These are phyloP conservation scores for Phaseolus coccineus DNA, from an alignment of 331 rosid genomes.

Conservation along the genomic window DNA sequence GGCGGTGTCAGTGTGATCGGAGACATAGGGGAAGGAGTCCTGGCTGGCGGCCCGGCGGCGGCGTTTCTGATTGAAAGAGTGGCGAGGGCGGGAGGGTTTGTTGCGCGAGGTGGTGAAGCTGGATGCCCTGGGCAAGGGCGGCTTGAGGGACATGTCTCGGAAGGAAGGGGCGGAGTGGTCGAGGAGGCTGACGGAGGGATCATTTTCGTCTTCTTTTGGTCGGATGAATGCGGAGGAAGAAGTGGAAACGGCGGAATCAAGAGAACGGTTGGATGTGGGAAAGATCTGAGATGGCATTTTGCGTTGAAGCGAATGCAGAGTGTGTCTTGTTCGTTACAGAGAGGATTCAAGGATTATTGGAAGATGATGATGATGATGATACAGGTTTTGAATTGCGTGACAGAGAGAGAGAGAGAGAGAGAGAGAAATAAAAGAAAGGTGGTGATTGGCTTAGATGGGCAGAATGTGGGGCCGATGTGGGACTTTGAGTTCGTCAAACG, in stretches of 20 bases:
- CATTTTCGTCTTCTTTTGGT: neutral
- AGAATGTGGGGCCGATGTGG: neutral
- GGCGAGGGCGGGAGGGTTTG: neutral
- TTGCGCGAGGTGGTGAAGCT: constrained; percentile 53
- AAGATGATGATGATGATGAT: neutral
- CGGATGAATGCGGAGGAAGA: constrained; percentile 42
- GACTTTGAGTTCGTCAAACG: neutral
- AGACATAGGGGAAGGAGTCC: constrained; percentile 53
- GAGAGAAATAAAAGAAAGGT: neutral
- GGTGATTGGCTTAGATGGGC: neutral
- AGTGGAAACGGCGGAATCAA: constrained; percentile 10
- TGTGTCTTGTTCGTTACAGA: neutral
- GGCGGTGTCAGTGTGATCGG: neutral
- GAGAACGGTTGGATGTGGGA: constrained; percentile 53
- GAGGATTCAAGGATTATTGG: too few species aligned
- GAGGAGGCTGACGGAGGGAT: constrained; percentile 47
- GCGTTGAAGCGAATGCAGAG: neutral
- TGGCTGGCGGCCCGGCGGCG: constrained; percentile 76
- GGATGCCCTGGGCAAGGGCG: constrained; percentile 59
- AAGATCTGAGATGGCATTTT: constrained; percentile 74
- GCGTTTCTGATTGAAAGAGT: constrained; percentile 56
- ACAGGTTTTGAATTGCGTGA: neutral
- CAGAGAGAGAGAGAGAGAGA: neutral
- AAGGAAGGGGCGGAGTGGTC: constrained; percentile 46
- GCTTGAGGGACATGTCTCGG: constrained; percentile 54